These are phyloP conservation scores for Chlorociboria aeruginascens DNA, from an alignment of 495 filamentous ascomycete genomes.

Conservation along the genomic window DNA sequence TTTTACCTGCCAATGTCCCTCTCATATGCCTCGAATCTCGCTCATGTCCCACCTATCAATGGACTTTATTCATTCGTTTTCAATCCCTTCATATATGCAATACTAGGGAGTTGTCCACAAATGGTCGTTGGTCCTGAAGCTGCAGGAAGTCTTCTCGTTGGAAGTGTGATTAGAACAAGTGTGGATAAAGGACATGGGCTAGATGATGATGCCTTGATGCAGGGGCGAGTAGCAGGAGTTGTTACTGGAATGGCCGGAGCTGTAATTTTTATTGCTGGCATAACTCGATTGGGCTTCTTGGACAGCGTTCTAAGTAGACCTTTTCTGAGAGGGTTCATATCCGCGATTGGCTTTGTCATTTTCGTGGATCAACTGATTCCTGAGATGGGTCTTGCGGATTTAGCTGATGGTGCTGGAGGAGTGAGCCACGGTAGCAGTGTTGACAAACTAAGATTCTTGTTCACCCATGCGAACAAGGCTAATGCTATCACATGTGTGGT, in stretches of 20 bases:
- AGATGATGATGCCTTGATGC: constrained; percentile 58
- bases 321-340: constrained; percentile 91
- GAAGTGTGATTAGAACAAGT: constrained; percentile 69
- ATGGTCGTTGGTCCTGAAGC: constrained; percentile 97
- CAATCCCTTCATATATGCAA: constrained; percentile 77
- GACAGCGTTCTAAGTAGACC: constrained; percentile 90
- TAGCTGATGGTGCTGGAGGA: constrained; percentile 40
- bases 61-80: constrained; percentile 94
- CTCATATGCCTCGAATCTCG: constrained; percentile 86
- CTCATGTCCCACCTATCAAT: constrained; percentile 84
- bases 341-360: constrained; percentile 91
- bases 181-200: constrained; percentile 55
- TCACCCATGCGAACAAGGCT: constrained; percentile 47
- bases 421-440: constrained; percentile 74
- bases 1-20: constrained; percentile 98
- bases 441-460: constrained; percentile 71
- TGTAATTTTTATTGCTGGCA: constrained; percentile 73
- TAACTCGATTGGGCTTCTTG: constrained; percentile 81
- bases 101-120: constrained; percentile 80
- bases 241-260: constrained; percentile 77
- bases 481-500: constrained; percentile 67
- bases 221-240: constrained; percentile 78
- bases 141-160: constrained; percentile 80
- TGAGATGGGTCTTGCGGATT: constrained; percentile 63
- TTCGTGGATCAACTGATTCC: constrained; percentile 89